Conservation (phyloP, 225 moss, liverwort and hornwort species). For the Physcomitrium patens region DNA sequence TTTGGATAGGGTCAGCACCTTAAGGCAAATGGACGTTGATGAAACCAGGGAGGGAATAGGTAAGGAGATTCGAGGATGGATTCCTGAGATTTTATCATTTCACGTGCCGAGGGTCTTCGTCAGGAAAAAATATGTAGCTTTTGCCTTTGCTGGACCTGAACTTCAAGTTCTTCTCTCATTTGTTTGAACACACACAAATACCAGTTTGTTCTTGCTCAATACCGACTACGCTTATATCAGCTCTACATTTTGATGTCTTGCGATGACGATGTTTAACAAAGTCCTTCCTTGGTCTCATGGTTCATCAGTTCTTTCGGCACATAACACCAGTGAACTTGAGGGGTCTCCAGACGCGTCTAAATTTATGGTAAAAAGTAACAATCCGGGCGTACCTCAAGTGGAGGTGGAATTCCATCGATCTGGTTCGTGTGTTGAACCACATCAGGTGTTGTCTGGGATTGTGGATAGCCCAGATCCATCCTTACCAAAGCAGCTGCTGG, state of each 20-base stretch:
- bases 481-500: constrained; percentile 34
- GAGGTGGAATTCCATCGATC: constrained; percentile 39
- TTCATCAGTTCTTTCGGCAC: constrained; percentile 54
- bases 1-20: constrained; percentile 46
- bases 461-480: constrained; percentile 13
- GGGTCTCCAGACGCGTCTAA: constrained; percentile 47
- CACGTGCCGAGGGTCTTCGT: background rate
- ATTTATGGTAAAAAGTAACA: constrained; percentile 36
- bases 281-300: constrained; percentile 19
- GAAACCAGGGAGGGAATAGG: constrained; percentile 66
- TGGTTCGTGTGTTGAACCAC: constrained; percentile 30
- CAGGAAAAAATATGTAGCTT: background rate
- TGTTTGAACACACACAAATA: background rate
- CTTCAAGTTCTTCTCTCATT: background rate
- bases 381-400: constrained; percentile 28
- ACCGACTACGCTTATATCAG: background rate
- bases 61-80: background rate
- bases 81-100: no score
- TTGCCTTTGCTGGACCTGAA: background rate
- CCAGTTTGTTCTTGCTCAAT: background rate
- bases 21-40: constrained; percentile 57
- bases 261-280: background rate
- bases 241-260: background rate
- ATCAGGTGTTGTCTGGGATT: constrained; percentile 33
- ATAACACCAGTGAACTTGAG: constrained; percentile 41